Percentiles rank a stretch among this genome's conserved stretches.
Evolutionary conservation across 2,329 filamentous ascomycete species (phyloP).

Genomic region (Pseudonectria buxi): DNA sequence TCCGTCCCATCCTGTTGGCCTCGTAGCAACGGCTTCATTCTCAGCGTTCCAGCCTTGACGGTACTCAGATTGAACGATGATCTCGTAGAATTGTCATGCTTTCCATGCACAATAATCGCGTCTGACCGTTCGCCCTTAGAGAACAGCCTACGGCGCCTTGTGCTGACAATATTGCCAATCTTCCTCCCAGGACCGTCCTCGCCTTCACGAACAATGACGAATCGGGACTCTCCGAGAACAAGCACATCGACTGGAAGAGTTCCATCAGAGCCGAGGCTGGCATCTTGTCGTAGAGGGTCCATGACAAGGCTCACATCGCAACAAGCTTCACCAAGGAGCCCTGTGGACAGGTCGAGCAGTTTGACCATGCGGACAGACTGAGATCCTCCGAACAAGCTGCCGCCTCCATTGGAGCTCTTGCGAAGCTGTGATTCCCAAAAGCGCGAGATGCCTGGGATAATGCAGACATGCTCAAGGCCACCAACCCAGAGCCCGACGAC

Average conservation of each 20-base stretch:
- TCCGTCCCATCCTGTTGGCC: slow-evolving; percentile 17
- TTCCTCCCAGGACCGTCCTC: slow-evolving; percentile 41
- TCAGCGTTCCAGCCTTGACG: slow-evolving; percentile 32
- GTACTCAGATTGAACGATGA: slow-evolving; percentile 46
- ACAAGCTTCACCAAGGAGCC: slow-evolving; percentile 51
- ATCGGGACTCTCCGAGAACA: slow-evolving; percentile 47
- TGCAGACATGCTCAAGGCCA: slow-evolving; percentile 48
- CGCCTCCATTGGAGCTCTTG: slow-evolving; percentile 41
- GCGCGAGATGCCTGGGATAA: slow-evolving; percentile 47
- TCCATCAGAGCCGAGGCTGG: slow-evolving; percentile 20
- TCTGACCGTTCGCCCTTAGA: slow-evolving; percentile 36
- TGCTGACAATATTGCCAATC: slow-evolving; percentile 32
- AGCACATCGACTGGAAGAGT: slow-evolving; percentile 47
- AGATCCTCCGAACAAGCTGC: slow-evolving; percentile 49
- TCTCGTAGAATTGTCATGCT: slow-evolving; percentile 30
- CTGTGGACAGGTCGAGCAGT: slow-evolving; percentile 44
- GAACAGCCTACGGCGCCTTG: slow-evolving; percentile 29
- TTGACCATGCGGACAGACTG: slow-evolving; percentile 51
- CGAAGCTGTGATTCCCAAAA: slow-evolving; percentile 57
- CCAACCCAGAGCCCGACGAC: slow-evolving; percentile 52
- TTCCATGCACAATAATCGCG: slow-evolving; percentile 50
- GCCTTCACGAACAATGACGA: slow-evolving; percentile 48
- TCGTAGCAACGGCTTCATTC: slow-evolving; percentile 23
- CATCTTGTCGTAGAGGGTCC: slow-evolving; percentile 22
- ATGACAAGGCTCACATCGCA: slow-evolving; percentile 43